Evolutionary conservation across 352 stramenopile species (phyloP).

Genomic region (Phytophthora sp.): DNA sequence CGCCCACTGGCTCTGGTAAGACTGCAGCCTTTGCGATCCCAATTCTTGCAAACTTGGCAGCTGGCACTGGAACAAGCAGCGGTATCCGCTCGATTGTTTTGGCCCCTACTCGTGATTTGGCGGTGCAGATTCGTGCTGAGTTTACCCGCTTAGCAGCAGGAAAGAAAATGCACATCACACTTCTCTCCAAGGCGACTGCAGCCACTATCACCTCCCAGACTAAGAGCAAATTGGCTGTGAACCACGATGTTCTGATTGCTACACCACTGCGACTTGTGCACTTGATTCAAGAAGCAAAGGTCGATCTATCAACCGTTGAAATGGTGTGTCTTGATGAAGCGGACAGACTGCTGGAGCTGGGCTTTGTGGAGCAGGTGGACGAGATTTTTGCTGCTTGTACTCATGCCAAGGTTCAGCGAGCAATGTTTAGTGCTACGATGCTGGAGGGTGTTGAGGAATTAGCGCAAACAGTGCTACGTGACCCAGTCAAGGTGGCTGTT

Average conservation of each 20-base stretch:
- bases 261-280: slow-evolving; percentile 96
- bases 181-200: slow-evolving; percentile 94
- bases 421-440: slow-evolving; percentile 99
- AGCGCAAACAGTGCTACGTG: slow-evolving; percentile 95
- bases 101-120: slow-evolving; percentile 97
- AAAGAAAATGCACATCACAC: slow-evolving; percentile 86
- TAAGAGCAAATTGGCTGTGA: slow-evolving; percentile 83
- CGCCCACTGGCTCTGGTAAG: slow-evolving; percentile 98
- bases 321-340: slow-evolving; percentile 98
- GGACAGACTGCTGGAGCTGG: slow-evolving; percentile 98
- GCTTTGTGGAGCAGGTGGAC: slow-evolving; percentile 98
- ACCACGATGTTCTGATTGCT: slow-evolving; percentile 96
- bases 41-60: slow-evolving; percentile 81
- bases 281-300: slow-evolving; percentile 82
- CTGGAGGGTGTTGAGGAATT: slow-evolving; percentile 94
- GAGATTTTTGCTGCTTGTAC: slow-evolving; percentile 94
- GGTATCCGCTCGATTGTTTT: slow-evolving; percentile 95
- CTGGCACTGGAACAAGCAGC: slow-evolving; percentile 23
- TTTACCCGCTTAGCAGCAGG: slow-evolving; percentile 91
- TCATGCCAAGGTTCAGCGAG: slow-evolving; percentile 87
- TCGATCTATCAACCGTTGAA: slow-evolving; percentile 89
- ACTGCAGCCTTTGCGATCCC: slow-evolving; percentile 98
- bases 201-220: slow-evolving; percentile 72
- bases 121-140: slow-evolving; percentile 97
- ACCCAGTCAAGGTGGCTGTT: slow-evolving; percentile 96